phyloP scores from a whole-genome alignment of 2,329 filamentous ascomycete genomes.

The Pyrenochaeta sp. region DNA sequence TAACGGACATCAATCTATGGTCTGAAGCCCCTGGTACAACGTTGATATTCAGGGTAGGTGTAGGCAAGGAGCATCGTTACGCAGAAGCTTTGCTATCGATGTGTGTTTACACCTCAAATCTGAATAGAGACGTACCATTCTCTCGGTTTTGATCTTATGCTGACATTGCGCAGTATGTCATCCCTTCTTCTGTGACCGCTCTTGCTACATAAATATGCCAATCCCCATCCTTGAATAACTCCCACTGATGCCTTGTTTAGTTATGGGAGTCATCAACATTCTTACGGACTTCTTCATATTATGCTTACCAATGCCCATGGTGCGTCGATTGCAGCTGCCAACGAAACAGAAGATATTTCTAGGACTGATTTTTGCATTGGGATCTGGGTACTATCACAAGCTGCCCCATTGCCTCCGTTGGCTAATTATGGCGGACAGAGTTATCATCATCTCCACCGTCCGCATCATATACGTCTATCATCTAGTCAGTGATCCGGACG shows the following conservation, averaged over 20 bases:
- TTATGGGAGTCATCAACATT: constrained; percentile 41
- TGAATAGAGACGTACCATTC: too few relatives aligned
- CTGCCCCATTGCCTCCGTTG: background rate
- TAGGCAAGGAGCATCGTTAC: too few relatives aligned
- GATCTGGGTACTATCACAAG: constrained; percentile 22
- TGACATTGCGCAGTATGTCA: too few relatives aligned
- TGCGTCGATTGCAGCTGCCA: constrained; percentile 34
- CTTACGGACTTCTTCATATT: constrained; percentile 47
- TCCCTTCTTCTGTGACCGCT: too few relatives aligned
- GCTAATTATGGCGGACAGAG: constrained; percentile 9
- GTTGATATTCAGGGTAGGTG: too few relatives aligned
- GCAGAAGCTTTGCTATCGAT: too few relatives aligned
- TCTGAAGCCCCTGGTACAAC: too few relatives aligned
- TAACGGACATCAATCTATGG: constrained; percentile 24
- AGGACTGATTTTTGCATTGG: constrained; percentile 38
- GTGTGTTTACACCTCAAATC: too few relatives aligned
- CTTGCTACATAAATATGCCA: too few relatives aligned
- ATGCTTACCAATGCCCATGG: constrained; percentile 34
- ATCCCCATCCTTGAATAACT: too few relatives aligned
- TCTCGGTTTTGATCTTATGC: too few relatives aligned
- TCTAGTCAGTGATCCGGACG: constrained; percentile 22
- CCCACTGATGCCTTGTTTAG: too few relatives aligned
- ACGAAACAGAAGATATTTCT: constrained; percentile 39
- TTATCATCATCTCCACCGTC: constrained; percentile 26
- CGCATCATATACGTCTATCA: constrained; percentile 31